Conservation (phyloP, 2,329 filamentous ascomycete species). For the Apiospora sp. region DNA sequence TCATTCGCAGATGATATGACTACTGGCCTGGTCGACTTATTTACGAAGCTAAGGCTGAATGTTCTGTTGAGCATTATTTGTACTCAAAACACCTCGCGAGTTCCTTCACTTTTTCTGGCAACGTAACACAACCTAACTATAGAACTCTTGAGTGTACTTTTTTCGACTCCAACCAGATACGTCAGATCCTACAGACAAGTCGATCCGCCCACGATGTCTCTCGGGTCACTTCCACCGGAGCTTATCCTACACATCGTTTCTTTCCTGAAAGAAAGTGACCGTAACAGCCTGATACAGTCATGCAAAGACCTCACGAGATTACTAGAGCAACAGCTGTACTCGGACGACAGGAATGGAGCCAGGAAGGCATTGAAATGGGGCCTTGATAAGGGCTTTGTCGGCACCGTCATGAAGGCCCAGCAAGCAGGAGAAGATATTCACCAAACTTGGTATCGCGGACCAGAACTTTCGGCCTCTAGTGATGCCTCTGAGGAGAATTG, state of each 20-base stretch:
- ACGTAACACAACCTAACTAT: background rate
- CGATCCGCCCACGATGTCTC: background rate
- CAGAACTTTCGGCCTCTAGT: background rate
- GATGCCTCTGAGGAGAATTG: background rate
- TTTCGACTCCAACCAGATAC: background rate
- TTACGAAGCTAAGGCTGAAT: background rate
- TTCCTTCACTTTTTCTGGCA: background rate
- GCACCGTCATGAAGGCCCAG: background rate
- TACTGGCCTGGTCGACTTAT: background rate
- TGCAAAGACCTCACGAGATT: background rate
- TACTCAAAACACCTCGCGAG: background rate
- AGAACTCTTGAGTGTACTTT: background rate
- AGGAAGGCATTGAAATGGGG: background rate
- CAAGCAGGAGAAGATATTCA: background rate
- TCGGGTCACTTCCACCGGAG: background rate
- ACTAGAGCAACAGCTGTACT: background rate
- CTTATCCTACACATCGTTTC: background rate
- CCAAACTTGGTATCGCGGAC: background rate
- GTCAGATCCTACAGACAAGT: background rate
- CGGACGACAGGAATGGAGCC: background rate
- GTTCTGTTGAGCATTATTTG: background rate
- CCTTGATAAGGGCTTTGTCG: background rate
- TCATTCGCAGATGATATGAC: background rate
- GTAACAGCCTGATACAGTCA: background rate
- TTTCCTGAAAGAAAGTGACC: background rate